Conservation (phyloP, 2,329 filamentous ascomycete species). For the Cordyceps militaris region DNA sequence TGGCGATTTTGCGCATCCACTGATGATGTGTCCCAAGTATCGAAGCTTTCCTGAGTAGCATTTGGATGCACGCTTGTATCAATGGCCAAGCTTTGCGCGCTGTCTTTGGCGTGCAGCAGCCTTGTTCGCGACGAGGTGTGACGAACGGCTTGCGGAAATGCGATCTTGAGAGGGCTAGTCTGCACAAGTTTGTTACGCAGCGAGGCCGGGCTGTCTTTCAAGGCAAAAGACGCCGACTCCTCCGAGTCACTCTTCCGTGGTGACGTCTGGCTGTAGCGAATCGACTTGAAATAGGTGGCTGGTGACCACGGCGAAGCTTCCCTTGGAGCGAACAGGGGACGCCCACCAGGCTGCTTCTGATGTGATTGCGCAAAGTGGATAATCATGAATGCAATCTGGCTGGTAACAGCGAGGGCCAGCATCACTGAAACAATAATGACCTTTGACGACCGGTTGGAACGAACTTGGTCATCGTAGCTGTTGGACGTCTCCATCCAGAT, state of each 20-base stretch:
- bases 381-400: constrained; percentile 44
- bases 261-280: constrained; percentile 43
- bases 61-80: constrained; percentile 35
- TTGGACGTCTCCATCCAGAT: constrained; percentile 32
- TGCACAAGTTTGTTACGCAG: constrained; percentile 25
- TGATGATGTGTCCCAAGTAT: constrained; percentile 66
- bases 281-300: constrained; percentile 38
- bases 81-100: constrained; percentile 36
- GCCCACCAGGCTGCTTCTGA: constrained; percentile 14
- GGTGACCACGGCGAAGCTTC: constrained; percentile 21
- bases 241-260: constrained; percentile 26
- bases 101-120: constrained; percentile 39
- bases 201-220: constrained; percentile 37
- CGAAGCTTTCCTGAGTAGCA: constrained; percentile 56
- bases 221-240: constrained; percentile 29
- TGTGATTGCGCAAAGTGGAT: constrained; percentile 36
- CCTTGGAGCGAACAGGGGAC: not conserved
- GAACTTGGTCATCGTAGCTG: constrained; percentile 17
- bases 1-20: constrained; percentile 58
- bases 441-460: constrained; percentile 24
- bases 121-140: constrained; percentile 52
- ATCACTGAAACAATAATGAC: constrained; percentile 38
- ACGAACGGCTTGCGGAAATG: constrained; percentile 39
- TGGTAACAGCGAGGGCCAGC: constrained; percentile 37
- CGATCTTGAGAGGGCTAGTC: constrained; percentile 27